Evolutionary conservation across 1,139 yeast genomes (phyloP), one percentile per base, ranked within the genome.

Genomic region (Debaryomyces sp.): DNA sequence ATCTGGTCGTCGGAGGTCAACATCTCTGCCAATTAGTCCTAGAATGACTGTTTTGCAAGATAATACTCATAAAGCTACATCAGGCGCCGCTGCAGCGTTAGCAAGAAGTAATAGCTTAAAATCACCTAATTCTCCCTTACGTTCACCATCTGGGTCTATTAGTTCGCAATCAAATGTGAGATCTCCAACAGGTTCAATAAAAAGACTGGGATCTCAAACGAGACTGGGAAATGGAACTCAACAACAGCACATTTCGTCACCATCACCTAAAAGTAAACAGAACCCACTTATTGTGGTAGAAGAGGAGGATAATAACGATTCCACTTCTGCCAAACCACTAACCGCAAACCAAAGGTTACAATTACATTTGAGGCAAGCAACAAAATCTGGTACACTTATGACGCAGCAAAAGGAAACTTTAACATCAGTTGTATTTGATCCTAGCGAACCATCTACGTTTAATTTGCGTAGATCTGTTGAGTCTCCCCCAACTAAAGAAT

Each of bases 261-360:
- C 59, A 6, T 43, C 54, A 1, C 53, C 51, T 2, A 47, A 54
- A 15, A 54, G 52, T 44, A 54, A 53, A 26, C 42, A 54, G 7
- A 58, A 59, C 26, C 60, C 57, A 17, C 50, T 63, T 41, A 50
- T 57, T 15, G 60, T 57, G 3, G 67, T 63, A 5, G 61, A 62
- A n/a, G 73, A 67, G 43, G 63, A 58, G 37, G 56, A 57, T 12
- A 35, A 33, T 8, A 33, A 10, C 4, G 18, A 27, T 26, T 15
- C 34, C n/a, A 46, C 37, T n/a, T 32, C 52, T 3, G 26, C 50
- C 6, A 58, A 54, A 13, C 38, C 35, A 44, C 54, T 73, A 23
- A 67, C 73, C 9, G 80, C 80, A 4, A 67, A 67, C 40, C 78
- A 75, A 51, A 57, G 78, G 47, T 64, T 75, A 27, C 78, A 74